Conservation (phyloP, 177 flowering plant species). For the Vitis hybrid region DNA sequence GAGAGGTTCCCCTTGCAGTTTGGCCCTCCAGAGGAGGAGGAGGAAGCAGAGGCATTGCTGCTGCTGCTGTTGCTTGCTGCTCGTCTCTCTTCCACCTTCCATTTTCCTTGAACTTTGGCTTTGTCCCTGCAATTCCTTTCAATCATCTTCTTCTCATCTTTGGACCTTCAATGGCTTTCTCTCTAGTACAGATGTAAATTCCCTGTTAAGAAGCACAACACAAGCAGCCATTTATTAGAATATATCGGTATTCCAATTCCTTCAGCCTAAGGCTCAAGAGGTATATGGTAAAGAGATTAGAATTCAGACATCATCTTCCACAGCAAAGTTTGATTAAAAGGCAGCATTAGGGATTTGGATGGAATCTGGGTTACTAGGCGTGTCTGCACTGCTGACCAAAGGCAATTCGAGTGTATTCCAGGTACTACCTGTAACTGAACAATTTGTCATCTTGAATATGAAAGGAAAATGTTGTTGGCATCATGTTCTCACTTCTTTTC, state of each 20-base stretch:
- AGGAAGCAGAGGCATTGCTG: background rate
- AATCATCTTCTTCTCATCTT: background rate
- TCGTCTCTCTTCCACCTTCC: background rate
- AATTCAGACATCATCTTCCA: background rate
- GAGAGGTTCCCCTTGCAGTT: background rate
- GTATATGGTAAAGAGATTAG: no score
- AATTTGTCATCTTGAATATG: background rate
- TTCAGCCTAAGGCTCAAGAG: no score
- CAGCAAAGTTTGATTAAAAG: background rate
- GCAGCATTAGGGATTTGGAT: background rate
- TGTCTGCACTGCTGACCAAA: background rate
- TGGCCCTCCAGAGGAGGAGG: constrained; percentile 1
- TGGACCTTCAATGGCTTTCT: no score
- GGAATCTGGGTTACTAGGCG: background rate
- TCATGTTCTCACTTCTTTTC: background rate
- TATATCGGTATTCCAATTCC: no score
- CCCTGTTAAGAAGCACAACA: no score
- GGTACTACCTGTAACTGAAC: background rate
- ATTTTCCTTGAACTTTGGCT: background rate
- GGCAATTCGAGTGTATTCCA: background rate
- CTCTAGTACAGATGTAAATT: no score
- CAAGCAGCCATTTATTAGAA: no score
- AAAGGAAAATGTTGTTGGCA: background rate
- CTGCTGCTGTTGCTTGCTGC: constrained; percentile 1
- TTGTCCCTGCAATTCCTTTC: background rate